Base-by-base conservation (phyloP, 306 rosid species). In the Dryas drummondii region DNA sequence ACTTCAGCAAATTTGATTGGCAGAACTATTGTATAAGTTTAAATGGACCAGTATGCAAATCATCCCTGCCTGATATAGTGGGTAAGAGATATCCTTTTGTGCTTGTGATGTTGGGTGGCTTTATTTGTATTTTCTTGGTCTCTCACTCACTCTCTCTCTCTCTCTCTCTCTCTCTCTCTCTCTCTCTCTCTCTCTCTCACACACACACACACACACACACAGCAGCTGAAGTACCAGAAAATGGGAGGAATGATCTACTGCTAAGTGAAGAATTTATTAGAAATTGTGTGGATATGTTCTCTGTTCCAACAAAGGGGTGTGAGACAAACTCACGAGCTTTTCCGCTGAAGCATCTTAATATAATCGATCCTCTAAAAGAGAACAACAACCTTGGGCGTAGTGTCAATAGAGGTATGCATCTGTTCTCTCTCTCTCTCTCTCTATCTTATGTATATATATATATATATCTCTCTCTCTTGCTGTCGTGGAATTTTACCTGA, bases 341-440 rank as follows among this genome's bases (percentile, higher is more conserved):
- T 87, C 77, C 90, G 68, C 76, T 64, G 70, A 93, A 93, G 82
- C 88, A 93, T 85, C 93, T 93, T 66, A 91, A 93, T 82, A 93
- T 93, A 67, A 84, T 93, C 49, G 98, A 93, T 89, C 97, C 98
- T 9, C 86, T 93, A 63, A 93, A 91, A 86, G 93, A 91, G 80
- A 87, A 89, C 83, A 93, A 93, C 87, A 93, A 93, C 74, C 98
- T 93, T 76, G 98, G 98, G 47, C 98, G 98, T 66, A 93, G 98
- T 86, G 97, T 93, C 48, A 91, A 76, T 82, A 89, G 81, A 88
- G 96, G 98, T 91, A 82, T 76, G 72, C 55, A 71, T 27, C 78
- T 62, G 32, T 66, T 76, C 54, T 64, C 60, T 65, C 71, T 68
- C 77, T 67, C 37, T 71, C 13, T 41, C 53, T 32, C 66, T 37